Evolutionary conservation across 169 alveolate genomes (phyloP).

Genomic region (Plasmodium gonderi): DNA sequence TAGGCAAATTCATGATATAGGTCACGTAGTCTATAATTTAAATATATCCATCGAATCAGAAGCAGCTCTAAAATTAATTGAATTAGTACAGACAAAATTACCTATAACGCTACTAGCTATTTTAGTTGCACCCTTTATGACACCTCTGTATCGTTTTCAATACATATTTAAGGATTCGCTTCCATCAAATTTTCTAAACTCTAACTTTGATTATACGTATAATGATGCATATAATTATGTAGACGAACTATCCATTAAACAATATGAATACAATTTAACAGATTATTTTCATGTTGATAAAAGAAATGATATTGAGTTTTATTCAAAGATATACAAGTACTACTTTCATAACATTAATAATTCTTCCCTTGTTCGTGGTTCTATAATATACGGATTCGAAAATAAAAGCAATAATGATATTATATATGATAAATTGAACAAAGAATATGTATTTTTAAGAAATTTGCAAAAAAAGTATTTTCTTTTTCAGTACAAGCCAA

Average conservation of each 20-base stretch:
- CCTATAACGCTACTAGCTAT: conserved; percentile 70
- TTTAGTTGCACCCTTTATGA: conserved; percentile 71
- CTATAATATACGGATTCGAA: conserved; percentile 66
- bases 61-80: conserved; percentile 74
- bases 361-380: conserved; percentile 49
- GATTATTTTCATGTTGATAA: conserved; percentile 74
- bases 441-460: conserved; percentile 63
- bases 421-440: conserved; percentile 32
- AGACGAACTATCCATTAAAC: conserved; percentile 64
- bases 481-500: conserved; percentile 73
- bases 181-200: conserved; percentile 48
- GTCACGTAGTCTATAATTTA: conserved; percentile 72
- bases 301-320: conserved; percentile 1
- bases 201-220: conserved; percentile 60
- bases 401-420: conserved; percentile 51
- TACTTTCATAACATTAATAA: conserved; percentile 61
- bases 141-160: conserved; percentile 68
- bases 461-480: conserved; percentile 40
- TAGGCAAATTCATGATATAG: conserved; percentile 76
- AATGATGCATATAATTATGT: conserved; percentile 28
- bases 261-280: conserved; percentile 62
- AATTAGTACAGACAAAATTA: conserved; percentile 73
- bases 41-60: conserved; percentile 73
- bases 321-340: conserved; percentile 29
- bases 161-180: conserved; percentile 41